Percentiles rank a stretch among this genome's conserved stretches.
Conservation (phyloP, 768 basidiomycete genomes). For the Vararia minispora region DNA sequence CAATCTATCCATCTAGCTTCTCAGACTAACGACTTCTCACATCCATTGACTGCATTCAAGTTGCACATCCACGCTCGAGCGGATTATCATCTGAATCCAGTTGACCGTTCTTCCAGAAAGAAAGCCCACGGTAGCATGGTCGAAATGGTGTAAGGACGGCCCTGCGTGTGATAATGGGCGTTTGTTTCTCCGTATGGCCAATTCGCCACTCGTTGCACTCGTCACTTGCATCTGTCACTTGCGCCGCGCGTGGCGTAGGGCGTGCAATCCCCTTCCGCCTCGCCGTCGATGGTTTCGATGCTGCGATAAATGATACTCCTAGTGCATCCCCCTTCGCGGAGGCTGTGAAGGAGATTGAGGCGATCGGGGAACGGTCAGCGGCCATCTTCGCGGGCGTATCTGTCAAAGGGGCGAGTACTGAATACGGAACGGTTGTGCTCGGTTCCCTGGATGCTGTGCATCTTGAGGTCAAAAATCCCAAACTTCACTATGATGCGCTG, state of each 20-base stretch:
- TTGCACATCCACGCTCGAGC: too few species aligned
- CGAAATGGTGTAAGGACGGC: too few species aligned
- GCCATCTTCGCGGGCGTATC: slow-evolving; percentile 6
- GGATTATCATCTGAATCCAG: too few species aligned
- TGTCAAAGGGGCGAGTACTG: slow-evolving; percentile 1
- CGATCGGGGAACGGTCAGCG: slow-evolving; percentile 3
- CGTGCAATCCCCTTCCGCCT: slow-evolving; percentile 14
- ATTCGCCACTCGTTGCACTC: too few species aligned
- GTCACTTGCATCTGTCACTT: slow-evolving; percentile 15
- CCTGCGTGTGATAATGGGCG: too few species aligned
- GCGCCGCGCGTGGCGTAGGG: slow-evolving; percentile 14
- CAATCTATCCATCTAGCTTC: too few species aligned
- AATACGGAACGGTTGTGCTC: slow-evolving; percentile 1
- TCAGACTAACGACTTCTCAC: too few species aligned
- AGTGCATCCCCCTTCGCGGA: background rate
- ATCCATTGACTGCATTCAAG: too few species aligned
- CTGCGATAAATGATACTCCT: slow-evolving; percentile 11
- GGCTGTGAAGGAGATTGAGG: slow-evolving; percentile 5
- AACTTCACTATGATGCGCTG: background rate
- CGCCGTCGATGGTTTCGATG: slow-evolving; percentile 12
- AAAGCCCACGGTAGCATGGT: too few species aligned
- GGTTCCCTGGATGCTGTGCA: slow-evolving; percentile 10
- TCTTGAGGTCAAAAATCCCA: background rate
- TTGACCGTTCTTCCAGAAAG: too few species aligned
- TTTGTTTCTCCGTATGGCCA: too few species aligned